Conservation (phyloP, 108 stramenopile species). For the Nannochloropsis salina region DNA sequence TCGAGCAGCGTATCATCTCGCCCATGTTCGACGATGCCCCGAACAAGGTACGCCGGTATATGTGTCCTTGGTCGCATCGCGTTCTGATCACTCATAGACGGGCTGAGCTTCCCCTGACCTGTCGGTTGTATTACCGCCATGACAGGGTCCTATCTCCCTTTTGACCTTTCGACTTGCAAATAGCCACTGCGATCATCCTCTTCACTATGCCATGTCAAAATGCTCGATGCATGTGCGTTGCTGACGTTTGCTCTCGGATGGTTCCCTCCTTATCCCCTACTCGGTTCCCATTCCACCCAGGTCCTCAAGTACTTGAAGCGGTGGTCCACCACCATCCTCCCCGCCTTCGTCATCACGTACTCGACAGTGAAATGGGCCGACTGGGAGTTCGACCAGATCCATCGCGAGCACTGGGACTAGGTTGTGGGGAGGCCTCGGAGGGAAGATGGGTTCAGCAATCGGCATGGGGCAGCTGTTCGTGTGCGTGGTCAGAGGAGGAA, state of each 20-base stretch:
- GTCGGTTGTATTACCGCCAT: background rate
- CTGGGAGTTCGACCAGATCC: conserved; percentile 15
- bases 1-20: conserved; percentile 4
- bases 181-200: background rate
- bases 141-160: too few species aligned
- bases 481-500: too few species aligned
- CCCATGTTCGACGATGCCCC: conserved; percentile 9
- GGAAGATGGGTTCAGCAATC: background rate
- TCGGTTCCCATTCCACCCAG: background rate
- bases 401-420: conserved; percentile 19
- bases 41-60: background rate
- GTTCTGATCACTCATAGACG: too few species aligned
- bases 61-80: too few species aligned
- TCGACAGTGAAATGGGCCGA: background rate
- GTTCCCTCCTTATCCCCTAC: background rate
- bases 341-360: background rate
- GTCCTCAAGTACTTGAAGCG: conserved; percentile 7
- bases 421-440: background rate
- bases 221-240: background rate
- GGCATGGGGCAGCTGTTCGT: too few species aligned
- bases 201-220: background rate
- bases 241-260: background rate
- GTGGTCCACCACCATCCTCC: background rate
- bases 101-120: background rate
- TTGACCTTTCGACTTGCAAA: too few species aligned